Evolutionary conservation across 148 eudicot species (phyloP).

Genomic region (Rhododendron ferrugineum): DNA sequence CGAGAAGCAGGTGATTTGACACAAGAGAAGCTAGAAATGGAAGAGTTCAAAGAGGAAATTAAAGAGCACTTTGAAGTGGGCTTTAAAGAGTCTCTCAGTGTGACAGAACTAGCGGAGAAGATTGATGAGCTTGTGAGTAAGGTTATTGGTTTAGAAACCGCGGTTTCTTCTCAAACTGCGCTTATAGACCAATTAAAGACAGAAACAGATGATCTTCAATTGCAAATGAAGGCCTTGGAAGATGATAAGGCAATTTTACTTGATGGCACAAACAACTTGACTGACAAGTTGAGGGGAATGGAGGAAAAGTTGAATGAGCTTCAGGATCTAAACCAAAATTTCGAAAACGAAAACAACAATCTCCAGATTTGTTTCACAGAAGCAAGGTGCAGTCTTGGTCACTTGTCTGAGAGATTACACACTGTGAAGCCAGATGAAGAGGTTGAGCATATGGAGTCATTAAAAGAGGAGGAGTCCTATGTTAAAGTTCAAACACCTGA

Average conservation of each 20-base stretch:
- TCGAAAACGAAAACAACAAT: constrained; percentile 34
- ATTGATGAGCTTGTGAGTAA: constrained; percentile 80
- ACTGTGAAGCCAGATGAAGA: constrained; percentile 62
- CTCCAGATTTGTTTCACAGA: constrained; percentile 44
- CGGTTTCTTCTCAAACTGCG: constrained; percentile 77
- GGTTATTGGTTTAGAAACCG: constrained; percentile 64
- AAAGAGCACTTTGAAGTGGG: constrained; percentile 44
- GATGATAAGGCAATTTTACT: constrained; percentile 58
- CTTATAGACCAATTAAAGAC: constrained; percentile 52
- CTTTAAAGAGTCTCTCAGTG: constrained; percentile 35
- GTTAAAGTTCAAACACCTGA: background rate
- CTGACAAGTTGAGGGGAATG: constrained; percentile 41
- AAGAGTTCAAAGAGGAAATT: constrained; percentile 33
- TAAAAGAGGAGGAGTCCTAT: background rate
- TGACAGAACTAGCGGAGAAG: constrained; percentile 71
- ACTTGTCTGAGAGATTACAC: constrained; percentile 41
- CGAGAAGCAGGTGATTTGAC: constrained; percentile 15
- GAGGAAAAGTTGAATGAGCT: constrained; percentile 51
- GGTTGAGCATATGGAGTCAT: constrained; percentile 12
- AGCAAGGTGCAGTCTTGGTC: constrained; percentile 59
- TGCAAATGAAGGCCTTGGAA: constrained; percentile 59
- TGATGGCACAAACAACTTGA: constrained; percentile 44
- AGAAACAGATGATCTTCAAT: constrained; percentile 65
- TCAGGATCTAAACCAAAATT: constrained; percentile 44
- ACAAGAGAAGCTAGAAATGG: constrained; percentile 34